Evolutionary conservation across 2,329 filamentous ascomycete genomes (phyloP).

Genomic region (Calcarisporium arbuscula): DNA sequence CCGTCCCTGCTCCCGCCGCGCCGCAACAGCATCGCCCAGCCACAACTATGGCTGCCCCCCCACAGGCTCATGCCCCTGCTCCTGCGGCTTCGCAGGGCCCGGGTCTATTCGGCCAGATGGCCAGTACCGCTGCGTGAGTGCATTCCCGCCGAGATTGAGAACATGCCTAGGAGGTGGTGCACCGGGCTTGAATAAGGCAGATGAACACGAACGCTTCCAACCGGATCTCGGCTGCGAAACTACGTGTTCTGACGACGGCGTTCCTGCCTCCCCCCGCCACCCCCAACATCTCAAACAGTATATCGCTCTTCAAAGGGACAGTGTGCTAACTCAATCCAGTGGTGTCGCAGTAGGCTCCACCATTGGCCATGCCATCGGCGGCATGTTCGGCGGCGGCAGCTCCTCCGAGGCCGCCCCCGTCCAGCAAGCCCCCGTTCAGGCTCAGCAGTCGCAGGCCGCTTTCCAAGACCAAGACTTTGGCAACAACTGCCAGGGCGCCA

Average conservation of each 20-base stretch:
- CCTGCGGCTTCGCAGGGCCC: slow-evolving; percentile 58
- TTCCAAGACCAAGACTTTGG: slow-evolving; percentile 47
- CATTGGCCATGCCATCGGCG: slow-evolving; percentile 89
- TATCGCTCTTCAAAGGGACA: too few species aligned
- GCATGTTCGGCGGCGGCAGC: slow-evolving; percentile 72
- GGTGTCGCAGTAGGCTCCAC: slow-evolving; percentile 95
- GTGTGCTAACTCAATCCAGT: too few species aligned
- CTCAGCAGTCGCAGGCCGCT: slow-evolving; percentile 28
- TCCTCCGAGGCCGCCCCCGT: slow-evolving; percentile 49
- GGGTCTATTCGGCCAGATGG: slow-evolving; percentile 94
- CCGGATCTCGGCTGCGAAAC: too few species aligned
- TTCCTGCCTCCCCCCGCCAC: not conserved
- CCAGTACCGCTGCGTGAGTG: slow-evolving; percentile 91
- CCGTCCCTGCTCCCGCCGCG: slow-evolving; percentile 50
- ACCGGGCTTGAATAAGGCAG: too few species aligned
- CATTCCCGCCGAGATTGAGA: not conserved
- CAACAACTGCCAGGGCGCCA: slow-evolving; percentile 71
- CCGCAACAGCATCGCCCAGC: slow-evolving; percentile 63
- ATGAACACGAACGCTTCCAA: too few species aligned
- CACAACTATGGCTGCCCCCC: slow-evolving; percentile 57
- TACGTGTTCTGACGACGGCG: too few species aligned
- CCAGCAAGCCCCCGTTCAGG: slow-evolving; percentile 41
- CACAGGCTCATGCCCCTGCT: slow-evolving; percentile 41
- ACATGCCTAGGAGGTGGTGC: too few species aligned
- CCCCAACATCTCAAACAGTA: slow-evolving; percentile 2